Base-by-base conservation (phyloP, 306 rosid genomes). In the Cucurbita argyrosperma region DNA sequence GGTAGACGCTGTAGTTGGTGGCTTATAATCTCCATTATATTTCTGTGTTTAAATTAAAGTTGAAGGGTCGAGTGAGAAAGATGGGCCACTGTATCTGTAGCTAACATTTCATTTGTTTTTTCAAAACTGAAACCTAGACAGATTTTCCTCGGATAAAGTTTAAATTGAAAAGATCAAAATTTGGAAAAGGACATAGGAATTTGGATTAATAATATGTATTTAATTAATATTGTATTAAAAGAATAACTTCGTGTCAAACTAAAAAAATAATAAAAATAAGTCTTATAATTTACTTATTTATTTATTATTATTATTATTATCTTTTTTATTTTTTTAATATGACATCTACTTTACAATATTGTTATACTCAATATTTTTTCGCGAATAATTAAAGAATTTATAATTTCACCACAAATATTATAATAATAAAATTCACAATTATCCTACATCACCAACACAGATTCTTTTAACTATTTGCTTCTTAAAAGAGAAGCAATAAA, bases 101-200 rank as follows among this genome's bases (percentile, higher is more conserved):
- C 56, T n/a, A 68, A 47, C 57, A 68, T 43, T 23, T 19, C 18
- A 45, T 5, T 0, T 65, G 18, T 19, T 43, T 45, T 19, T 43
- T 65, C 71, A 45, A 66, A 66, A 45, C 72, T 66, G 74, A 47
- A 68, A 68, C 55, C 57, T 68, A 68, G 74, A 68, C 74, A 68
- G 74, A 68, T 68, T 68, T 68, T 68, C 74, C 26, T 47, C 8
- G 57, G 57, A 47, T 47, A 68, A 68, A 47, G 74, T 68, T 68
- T 40, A 67, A 67, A 67, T 68, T 68, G 56, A 67, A 67, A 67
- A 67, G 55, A 47, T 23, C 40, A 62, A 67, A 46, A 26, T 26
- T 45, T 46, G 19, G 21, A 46, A 68, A 68, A 47, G 74, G 57
- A 26, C 23, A 68, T 47, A 40, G 23, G 43, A 21, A 68, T 57